Evolutionary conservation across 805 yeast species (phyloP).

Genomic region (Grigorovia jiainica): DNA sequence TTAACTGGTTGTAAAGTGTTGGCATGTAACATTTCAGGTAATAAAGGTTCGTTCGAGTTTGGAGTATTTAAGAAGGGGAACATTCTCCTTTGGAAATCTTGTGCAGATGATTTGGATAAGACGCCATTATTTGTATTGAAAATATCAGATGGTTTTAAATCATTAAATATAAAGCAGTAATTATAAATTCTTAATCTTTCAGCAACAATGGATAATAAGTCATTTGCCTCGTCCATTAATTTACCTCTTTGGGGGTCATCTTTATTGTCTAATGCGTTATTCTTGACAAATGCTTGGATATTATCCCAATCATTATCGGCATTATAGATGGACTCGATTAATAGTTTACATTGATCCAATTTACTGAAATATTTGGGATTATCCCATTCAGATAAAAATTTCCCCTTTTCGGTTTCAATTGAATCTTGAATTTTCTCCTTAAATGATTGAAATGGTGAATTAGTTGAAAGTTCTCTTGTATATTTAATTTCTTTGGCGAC

Average conservation of each 20-base stretch:
- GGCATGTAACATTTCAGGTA: neutral
- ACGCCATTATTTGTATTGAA: neutral
- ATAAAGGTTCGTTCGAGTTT: neutral
- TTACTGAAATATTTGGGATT: neutral
- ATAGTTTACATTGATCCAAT: neutral
- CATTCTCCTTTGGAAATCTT: slow-evolving; percentile 17
- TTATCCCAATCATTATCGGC: neutral
- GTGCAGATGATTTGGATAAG: neutral
- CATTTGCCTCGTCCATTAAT: neutral
- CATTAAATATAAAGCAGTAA: slow-evolving; percentile 9
- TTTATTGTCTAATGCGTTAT: too few relatives aligned
- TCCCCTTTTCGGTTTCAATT: neutral
- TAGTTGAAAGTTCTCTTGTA: neutral
- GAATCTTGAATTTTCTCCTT: neutral
- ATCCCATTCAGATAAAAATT: neutral
- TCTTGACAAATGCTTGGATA: neutral
- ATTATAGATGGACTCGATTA: neutral
- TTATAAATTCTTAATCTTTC: slow-evolving; percentile 18
- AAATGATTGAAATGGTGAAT: neutral
- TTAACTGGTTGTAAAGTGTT: neutral
- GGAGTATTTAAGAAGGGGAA: slow-evolving; percentile 13
- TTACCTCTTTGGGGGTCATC: neutral
- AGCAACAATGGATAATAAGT: neutral
- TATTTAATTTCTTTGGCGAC: neutral
- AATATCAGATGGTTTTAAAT: slow-evolving; percentile 1